Base-by-base conservation (phyloP, 495 filamentous ascomycete species). In the Filosporella fistucella region DNA sequence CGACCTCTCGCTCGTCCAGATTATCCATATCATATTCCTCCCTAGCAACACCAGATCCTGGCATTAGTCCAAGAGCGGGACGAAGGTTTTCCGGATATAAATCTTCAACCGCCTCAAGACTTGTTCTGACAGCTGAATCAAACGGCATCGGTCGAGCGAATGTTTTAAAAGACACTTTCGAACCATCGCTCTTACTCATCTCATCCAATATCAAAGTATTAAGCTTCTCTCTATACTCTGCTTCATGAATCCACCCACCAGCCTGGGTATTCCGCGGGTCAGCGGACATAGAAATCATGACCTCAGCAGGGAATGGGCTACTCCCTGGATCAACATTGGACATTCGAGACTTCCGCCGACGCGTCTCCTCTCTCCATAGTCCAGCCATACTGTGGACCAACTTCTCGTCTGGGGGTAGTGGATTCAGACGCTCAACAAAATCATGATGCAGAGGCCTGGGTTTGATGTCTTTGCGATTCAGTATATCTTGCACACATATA, bases 381-480 rank as follows among this genome's bases (percentile, higher is more conserved):
- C 87, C 88, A 46, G 88, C 91, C 84, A 98, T 88, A 53, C 94
- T 97, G 59, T 86, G 89, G 32, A 96, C 91, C 4, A 89, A 67
- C 57, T 90, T 93, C 59, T 90, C 70, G 52, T 89, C 82, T 1
- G 77, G 62, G 0, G 75, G 64, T 41, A 81, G 59, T 12, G 85
- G 81, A 29, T 76, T 71, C n/a, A 82, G 67, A 11, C 76, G 71
- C 64, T 98, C 94, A 17, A 80, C 65, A 48, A 98, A 96, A 58
- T 94, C 86, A 56, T 95, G 86, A 55, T 98, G 93, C 7, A 96
- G 71, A 4, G 67, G 72, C 18, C 94, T 79, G 44, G 85, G 76
- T 39, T 71, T 76, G 43, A 96, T 69, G n/a, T 81, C 77, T 30
- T 72, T 67, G 26, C 91, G 72, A 61, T 98, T 98, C 8, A 91